Conservation (phyloP, 2,329 filamentous ascomycete species). For the Elsinoe australis region DNA sequence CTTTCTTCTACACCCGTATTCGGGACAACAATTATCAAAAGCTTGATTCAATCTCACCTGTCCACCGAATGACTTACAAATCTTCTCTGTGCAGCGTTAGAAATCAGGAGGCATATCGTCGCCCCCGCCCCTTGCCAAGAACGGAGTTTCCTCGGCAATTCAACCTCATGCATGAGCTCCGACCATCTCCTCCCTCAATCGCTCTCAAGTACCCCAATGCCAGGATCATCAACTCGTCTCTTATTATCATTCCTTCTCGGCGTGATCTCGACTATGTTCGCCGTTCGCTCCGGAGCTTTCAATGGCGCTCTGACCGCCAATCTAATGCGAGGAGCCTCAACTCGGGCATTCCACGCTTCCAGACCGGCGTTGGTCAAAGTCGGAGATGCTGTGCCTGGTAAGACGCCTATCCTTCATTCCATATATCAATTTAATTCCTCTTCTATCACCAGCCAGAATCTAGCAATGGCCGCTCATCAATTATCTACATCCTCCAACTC, state of each 20-base stretch:
- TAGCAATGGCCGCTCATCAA: no score
- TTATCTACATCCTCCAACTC: no score
- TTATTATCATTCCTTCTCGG: conserved; percentile 1
- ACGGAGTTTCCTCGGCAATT: conserved; percentile 14
- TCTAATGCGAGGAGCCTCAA: conserved; percentile 12
- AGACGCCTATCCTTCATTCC: not conserved
- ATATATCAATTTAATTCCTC: no score
- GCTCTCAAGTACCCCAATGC: not conserved
- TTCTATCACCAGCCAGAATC: no score
- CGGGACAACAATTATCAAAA: no score
- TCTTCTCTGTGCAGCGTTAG: no score
- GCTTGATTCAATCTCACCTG: no score
- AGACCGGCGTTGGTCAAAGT: conserved; percentile 59
- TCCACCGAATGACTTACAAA: no score
- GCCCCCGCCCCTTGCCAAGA: no score
- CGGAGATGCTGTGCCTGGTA: conserved; percentile 65
- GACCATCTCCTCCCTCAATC: not conserved
- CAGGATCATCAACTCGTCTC: not conserved
- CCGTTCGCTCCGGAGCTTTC: conserved; percentile 21
- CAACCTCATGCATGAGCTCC: not conserved
- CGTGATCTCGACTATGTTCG: conserved; percentile 13
- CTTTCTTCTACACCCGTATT: no score
- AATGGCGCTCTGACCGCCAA: conserved; percentile 18
- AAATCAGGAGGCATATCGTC: no score
- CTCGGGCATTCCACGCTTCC: conserved; percentile 55